Base-by-base conservation (phyloP, 1,284 basidiomycete species). In the Ustilago vetiveriae region DNA sequence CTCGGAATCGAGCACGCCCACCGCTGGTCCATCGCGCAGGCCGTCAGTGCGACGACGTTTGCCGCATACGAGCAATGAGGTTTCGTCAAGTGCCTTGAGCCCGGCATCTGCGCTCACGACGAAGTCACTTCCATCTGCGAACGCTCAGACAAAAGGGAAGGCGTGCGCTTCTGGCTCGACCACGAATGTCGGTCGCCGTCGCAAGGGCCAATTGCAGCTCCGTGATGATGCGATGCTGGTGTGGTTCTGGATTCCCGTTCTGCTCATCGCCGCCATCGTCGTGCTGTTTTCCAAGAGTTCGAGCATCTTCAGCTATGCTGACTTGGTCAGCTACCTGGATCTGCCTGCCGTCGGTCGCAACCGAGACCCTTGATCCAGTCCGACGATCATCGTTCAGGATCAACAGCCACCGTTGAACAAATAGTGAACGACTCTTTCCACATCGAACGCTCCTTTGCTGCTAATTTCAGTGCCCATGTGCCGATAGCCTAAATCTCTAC, bases 241-340 rank as follows among this genome's bases (percentile, higher is more conserved):
- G 46, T 84, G 92, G 54, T 96, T 97, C 86, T 97, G 94, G 94
- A 86, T 96, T 72, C 94, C 94, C 3, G 91, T 94, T 68, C 85
- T 96, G 27, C 66, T 80, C 13, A 41, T 59, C 6, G 73, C 76
- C 14, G 42, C 58, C 8, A 38, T 76, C 5, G 82, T 92, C 11
- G 27, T 75, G 33, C 62, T 73, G 30, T 73, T 75, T 50, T 67
- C 70, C 50, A 73, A 73, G 30, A 72, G 47, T 52, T 74, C 49
- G n/a, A 72, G 68, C 30, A 72, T 78, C 29, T 68, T 78, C n/a
- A 74, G 72, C 54, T 71, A 67, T 21, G 62, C 62, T 24, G 75
- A 78, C 39, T 32, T 78, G 42, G 53, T 72, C 42, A 73, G 69
- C 56, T 78, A 72, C 50, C 32, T 78, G 29, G 64, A 73, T 39